These are phyloP conservation scores for Microdochium trichocladiopsis DNA, from an alignment of 2,329 filamentous ascomycete genomes.

Conservation along the genomic window DNA sequence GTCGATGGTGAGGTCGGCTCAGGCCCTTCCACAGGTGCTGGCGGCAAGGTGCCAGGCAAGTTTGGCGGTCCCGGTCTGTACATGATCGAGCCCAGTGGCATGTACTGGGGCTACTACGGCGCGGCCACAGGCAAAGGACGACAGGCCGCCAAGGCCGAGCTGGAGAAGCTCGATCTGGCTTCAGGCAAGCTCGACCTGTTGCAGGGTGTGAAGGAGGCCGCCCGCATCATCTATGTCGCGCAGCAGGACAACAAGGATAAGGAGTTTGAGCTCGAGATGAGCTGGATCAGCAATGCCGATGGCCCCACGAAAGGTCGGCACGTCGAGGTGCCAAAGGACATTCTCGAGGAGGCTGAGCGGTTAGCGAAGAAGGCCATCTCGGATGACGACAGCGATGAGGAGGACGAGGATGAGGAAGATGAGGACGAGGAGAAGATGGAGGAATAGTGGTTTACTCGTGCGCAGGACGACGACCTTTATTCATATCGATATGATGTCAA, in stretches of 20 bases:
- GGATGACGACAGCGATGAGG: constrained; percentile 77
- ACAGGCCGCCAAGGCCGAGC: constrained; percentile 93
- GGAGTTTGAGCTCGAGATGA: constrained; percentile 99
- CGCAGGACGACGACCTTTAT: neutral
- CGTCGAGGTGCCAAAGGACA: constrained; percentile 83
- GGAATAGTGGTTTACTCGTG: constrained; percentile 47
- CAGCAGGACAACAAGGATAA: constrained; percentile 99
- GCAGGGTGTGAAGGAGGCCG: constrained; percentile 92
- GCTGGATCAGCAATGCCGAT: constrained; percentile 81
- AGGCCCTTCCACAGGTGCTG: constrained; percentile 72
- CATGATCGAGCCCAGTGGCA: constrained; percentile 97
- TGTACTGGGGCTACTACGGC: constrained; percentile 99
- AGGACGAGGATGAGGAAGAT: constrained; percentile 56
- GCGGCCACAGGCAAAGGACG: constrained; percentile 95
- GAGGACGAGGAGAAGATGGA: constrained; percentile 78
- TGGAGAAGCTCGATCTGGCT: constrained; percentile 91
- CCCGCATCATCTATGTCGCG: constrained; percentile 92
- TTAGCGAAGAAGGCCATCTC: constrained; percentile 87
- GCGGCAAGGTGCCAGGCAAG: constrained; percentile 69
- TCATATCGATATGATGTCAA: too few relatives aligned
- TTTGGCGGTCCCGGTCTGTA: constrained; percentile 90
- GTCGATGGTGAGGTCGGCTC: constrained; percentile 87
- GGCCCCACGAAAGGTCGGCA: constrained; percentile 91
- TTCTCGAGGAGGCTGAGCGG: constrained; percentile 86
- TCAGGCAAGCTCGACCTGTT: constrained; percentile 70